Conservation (phyloP, 371 early-diverging fungal genomes). For the Aphelidium insulamus region DNA sequence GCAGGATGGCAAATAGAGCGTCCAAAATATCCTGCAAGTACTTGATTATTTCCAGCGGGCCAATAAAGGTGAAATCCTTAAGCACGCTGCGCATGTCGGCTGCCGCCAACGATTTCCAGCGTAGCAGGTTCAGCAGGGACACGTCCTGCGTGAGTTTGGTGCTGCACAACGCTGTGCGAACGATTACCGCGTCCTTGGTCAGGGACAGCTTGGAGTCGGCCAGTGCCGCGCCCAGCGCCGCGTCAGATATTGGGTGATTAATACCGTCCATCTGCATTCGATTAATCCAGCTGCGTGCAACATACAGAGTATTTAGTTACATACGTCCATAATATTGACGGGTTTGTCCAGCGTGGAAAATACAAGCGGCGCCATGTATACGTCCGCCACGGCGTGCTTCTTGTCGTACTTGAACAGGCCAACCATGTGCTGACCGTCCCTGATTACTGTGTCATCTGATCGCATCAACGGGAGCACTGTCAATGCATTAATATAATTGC, state of each 20-base stretch:
- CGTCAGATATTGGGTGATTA: too few relatives aligned
- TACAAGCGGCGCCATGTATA: constrained; percentile 14
- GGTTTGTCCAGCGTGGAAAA: too few relatives aligned
- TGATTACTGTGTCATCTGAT: constrained; percentile 25
- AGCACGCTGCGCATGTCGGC: constrained; percentile 22
- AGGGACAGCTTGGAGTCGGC: too few relatives aligned
- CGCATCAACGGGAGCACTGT: constrained; percentile 33
- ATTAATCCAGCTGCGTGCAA: too few relatives aligned
- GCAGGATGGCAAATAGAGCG: constrained; percentile 32
- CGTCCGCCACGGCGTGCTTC: constrained; percentile 11
- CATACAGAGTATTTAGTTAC: too few relatives aligned
- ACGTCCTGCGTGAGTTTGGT: constrained; percentile 39
- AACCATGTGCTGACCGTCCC: constrained; percentile 32
- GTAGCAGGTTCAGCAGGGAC: constrained; percentile 31
- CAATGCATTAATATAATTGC: too few relatives aligned
- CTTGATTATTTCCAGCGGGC: constrained; percentile 43
- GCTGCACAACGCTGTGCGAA: constrained; percentile 33
- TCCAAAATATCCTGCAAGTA: constrained; percentile 38
- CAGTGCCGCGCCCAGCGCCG: too few relatives aligned
- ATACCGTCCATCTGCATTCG: too few relatives aligned
- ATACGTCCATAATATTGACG: too few relatives aligned
- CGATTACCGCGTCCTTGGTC: constrained; percentile 19
- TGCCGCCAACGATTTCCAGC: constrained; percentile 22
- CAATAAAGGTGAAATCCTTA: constrained; percentile 34
- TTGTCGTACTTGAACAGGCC: constrained; percentile 39